Percentiles rank a stretch among this genome's conserved stretches.
Conservation (phyloP, 208 protist species). For the Leptomonas pyrrhocoris region DNA sequence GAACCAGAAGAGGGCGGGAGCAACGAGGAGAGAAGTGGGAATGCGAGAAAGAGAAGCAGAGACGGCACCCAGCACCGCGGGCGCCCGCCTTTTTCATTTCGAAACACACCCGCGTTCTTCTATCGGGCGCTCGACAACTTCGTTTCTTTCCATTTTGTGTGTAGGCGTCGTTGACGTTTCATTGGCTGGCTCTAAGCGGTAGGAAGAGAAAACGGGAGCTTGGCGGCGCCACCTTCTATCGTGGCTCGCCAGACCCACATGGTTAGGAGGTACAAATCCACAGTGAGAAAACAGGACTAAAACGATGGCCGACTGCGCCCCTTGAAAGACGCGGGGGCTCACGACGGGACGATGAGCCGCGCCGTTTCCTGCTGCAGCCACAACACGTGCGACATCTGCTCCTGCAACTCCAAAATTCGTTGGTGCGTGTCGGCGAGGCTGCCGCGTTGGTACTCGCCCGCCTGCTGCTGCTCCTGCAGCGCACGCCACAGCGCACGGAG, state of each 20-base stretch:
- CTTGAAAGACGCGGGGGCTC: no score
- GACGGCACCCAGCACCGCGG: no score
- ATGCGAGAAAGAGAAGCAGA: no score
- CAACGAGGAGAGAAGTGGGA: no score
- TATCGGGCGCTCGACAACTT: no score
- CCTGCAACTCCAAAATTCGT: slow-evolving; percentile 66
- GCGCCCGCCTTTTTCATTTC: no score
- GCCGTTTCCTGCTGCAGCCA: slow-evolving; percentile 52
- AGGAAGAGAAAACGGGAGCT: neutral
- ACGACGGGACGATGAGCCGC: slow-evolving; percentile 42
- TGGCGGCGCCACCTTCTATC: no score
- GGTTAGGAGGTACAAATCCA: slow-evolving; percentile 3
- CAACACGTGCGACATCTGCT: slow-evolving; percentile 53
- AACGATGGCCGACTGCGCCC: no score
- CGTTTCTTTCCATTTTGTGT: slow-evolving; percentile 3
- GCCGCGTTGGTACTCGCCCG: slow-evolving; percentile 30
- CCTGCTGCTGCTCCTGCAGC: slow-evolving; percentile 33
- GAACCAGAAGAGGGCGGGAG: no score
- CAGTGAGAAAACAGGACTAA: neutral
- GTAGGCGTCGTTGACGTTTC: no score
- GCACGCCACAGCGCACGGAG: slow-evolving; percentile 19
- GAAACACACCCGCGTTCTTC: no score
- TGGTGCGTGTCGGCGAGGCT: slow-evolving; percentile 35
- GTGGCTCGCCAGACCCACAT: no score
- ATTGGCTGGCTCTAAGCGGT: neutral